Base-by-base conservation (phyloP, 2,329 filamentous ascomycete species). In the Cladosporium cucumerinum region DNA sequence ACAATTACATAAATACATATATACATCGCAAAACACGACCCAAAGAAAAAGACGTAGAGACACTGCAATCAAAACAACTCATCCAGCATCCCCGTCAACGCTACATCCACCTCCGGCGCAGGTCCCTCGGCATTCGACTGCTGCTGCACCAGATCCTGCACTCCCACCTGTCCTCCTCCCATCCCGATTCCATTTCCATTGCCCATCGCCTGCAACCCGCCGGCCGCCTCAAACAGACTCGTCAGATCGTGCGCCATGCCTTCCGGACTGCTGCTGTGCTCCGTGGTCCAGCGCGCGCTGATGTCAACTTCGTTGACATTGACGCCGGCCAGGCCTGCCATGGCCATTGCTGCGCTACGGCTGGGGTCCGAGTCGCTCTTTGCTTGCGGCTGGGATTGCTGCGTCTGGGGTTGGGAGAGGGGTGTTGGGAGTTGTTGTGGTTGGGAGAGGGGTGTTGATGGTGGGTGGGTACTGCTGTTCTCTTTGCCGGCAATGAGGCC, bases 281-380 rank as follows among this genome's bases (percentile, higher is more conserved):
- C 69, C 18, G 49, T 52, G 39, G 36, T 66, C 65, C 36, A 69
- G 67, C 63, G 36, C 32, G 30, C 16, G 55, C 61, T 16, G 52
- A 36, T 23, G 0, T 83, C 79, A 65, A 85, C 75, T 64, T 85
- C 83, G 65, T 88, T 85, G 18, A 88, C 84, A 30, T 82, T 81
- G 71, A 88, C 85, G 6, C 86, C 86, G 2, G 86, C 86, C 21
- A 89, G 77, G 1, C 86, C 86, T 11, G 86, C 86, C 87, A 89
- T 88, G 10, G 86, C 86, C 5, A 88, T 84, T 1, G 87, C 86
- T 3, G 86, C 86, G 25, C 82, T 84, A 2, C 85, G 87, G 71
- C 86, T 86, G 18, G 85, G 81, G 67, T 88, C 86, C 23, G 78
- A 76, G 2, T 80, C 76, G 48, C 82, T 78, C 2, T 73, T 71